Evolutionary conservation across 495 filamentous ascomycete species (phyloP), one percentile per base, ranked within the genome.

Genomic region (Trichoderma asperelloides): DNA sequence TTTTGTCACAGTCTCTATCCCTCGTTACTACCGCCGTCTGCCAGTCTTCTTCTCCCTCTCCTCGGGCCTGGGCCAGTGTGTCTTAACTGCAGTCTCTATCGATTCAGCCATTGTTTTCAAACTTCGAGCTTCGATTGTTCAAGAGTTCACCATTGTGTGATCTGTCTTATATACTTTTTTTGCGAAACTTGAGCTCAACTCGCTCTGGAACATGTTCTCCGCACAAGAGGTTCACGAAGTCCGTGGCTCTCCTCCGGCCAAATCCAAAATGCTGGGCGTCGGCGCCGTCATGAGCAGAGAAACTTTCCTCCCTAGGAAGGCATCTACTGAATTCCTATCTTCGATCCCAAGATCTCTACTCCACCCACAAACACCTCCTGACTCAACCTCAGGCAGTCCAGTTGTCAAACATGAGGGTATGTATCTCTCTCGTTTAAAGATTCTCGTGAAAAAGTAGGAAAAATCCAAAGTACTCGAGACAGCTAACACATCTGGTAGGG

Each of bases 331-430:
- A 15, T 9, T 30, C 30, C 62, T 64, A 11, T 64, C 62, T 40
- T 64, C 62, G 15, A n/a, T 64, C 23, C 30, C 62, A 40, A 28
- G 64, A 33, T 45, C 27, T 43, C 64, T 49, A 7, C 37, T 30
- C 64, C 37, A 45, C 39, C 64, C 64, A 47, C 64, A 65, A 43
- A 65, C 64, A 5, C 64, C 64, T 43, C 64, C 64, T 30, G 64
- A 43, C 27, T 65, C 64, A 65, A 33, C 39, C n/a, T 65, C 41
- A 28, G 64, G 40, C 9, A 65, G 64, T n/a, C 64, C 64, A 4
- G 12, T 45, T 23, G 43, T 65, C 18, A 65, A 65, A 9, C 39
- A 2, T 6, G 64, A 43, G n/a, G 64, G 64, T 65, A 39, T 40
- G 28, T 40, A 18, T 30, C 15, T 2, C 5, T 21, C 28, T 41